Percentiles rank a stretch among this genome's conserved stretches.
Conservation (phyloP, 2,329 filamentous ascomycete species). For the Drechslerella dactyloides region DNA sequence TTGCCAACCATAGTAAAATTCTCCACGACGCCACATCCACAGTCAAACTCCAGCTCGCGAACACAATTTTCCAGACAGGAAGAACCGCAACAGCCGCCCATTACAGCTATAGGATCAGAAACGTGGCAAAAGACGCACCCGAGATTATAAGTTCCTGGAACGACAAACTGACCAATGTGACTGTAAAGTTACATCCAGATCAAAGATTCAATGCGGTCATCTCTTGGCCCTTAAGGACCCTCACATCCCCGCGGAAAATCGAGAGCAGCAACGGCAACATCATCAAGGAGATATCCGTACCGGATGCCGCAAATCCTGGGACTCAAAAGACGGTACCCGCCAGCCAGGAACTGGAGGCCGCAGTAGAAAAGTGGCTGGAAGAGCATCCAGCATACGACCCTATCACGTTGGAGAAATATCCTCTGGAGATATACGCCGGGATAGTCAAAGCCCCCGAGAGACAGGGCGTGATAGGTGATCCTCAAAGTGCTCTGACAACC, state of each 20-base stretch:
- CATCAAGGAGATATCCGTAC: conserved; percentile 65
- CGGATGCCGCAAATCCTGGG: conserved; percentile 53
- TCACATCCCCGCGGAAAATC: conserved; percentile 70
- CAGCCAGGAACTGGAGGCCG: conserved; percentile 72
- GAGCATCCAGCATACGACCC: conserved; percentile 54
- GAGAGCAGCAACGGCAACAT: conserved; percentile 78
- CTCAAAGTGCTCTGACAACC: neutral
- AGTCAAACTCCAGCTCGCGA: conserved; percentile 65
- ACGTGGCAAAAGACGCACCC: neutral
- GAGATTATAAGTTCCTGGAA: neutral
- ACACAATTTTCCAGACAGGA: conserved; percentile 78
- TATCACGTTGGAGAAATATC: conserved; percentile 8
- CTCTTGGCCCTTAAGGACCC: conserved; percentile 64
- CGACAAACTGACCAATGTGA: conserved; percentile 14
- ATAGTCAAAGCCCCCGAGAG: neutral
- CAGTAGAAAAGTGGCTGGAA: conserved; percentile 68
- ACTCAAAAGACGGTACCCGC: conserved; percentile 65
- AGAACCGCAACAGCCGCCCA: conserved; percentile 65
- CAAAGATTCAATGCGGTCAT: conserved; percentile 18
- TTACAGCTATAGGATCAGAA: conserved; percentile 15
- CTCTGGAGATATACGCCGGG: conserved; percentile 30
- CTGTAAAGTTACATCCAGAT: neutral
- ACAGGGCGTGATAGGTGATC: neutral
- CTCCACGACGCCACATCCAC: neutral
- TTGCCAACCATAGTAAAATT: too few relatives aligned